phyloP scores from a whole-genome alignment of 2,329 filamentous ascomycete genomes.

The Phyllosticta capitalensis region DNA sequence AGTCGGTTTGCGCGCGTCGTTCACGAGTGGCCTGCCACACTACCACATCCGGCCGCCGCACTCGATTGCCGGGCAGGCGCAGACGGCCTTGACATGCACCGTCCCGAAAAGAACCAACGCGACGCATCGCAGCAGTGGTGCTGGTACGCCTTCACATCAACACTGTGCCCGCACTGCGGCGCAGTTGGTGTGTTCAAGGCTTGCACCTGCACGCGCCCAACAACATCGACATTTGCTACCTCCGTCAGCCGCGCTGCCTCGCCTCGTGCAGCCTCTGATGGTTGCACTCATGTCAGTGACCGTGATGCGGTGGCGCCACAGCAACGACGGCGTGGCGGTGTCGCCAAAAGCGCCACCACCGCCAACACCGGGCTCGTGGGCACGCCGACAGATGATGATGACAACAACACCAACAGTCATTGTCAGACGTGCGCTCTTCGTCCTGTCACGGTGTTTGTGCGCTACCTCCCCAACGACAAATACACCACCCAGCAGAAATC shows the following conservation, averaged over 20 bases:
- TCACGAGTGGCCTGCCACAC: background rate
- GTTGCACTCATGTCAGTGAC: background rate
- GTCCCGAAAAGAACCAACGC: background rate
- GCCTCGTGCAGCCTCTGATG: background rate
- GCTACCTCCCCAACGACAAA: conserved; percentile 13
- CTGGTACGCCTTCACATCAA: conserved; percentile 16
- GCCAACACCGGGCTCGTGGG: background rate
- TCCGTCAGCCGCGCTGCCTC: background rate
- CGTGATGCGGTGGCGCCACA: background rate
- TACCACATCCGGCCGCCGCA: background rate
- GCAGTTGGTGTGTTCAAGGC: conserved; percentile 18
- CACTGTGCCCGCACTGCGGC: conserved; percentile 29
- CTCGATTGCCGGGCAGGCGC: no score
- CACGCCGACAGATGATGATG: background rate
- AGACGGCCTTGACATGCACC: no score
- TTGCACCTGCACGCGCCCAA: conserved; percentile 18
- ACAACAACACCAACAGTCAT: background rate
- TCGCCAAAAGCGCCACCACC: background rate
- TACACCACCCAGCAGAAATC: background rate
- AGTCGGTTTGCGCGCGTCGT: conserved; percentile 19
- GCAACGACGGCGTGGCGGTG: background rate
- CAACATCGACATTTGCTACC: background rate
- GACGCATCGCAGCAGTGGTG: background rate
- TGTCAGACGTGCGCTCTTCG: conserved; percentile 24
- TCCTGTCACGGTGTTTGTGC: conserved; percentile 21